Percentiles rank a stretch among this genome's conserved stretches.
Conservation (phyloP, 208 protist genomes). For the Spongospora subterranea region DNA sequence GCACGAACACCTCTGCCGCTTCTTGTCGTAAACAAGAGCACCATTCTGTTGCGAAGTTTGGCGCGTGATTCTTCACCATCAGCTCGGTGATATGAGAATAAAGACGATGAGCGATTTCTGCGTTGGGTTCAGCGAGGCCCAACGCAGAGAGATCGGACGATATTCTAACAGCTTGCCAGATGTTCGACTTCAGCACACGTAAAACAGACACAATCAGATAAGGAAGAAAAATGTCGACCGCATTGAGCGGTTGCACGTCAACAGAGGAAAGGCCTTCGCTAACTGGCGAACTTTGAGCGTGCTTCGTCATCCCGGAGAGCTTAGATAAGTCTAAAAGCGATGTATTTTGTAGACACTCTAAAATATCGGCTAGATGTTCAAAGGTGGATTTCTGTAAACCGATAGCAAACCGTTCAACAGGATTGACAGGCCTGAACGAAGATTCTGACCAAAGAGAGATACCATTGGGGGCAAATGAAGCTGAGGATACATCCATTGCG, state of each 20-base stretch:
- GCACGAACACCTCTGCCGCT: slow-evolving; percentile 21
- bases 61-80: neutral
- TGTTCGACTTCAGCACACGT: slow-evolving; percentile 13
- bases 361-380: slow-evolving; percentile 14
- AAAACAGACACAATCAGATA: neutral
- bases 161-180: slow-evolving; percentile 14
- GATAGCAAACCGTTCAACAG: slow-evolving; percentile 34
- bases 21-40: neutral
- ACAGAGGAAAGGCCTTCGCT: neutral
- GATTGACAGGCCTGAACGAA: neutral
- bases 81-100: neutral
- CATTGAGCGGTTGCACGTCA: neutral
- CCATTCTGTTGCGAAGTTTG: neutral
- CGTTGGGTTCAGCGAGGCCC: neutral
- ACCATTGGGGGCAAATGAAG: neutral
- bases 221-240: neutral
- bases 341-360: too few relatives aligned
- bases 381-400: neutral
- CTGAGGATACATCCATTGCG: neutral
- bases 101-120: neutral
- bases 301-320: neutral
- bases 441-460: neutral
- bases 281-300: neutral
- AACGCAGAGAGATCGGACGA: neutral
- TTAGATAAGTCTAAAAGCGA: neutral